Evolutionary conservation across 306 rosid species (phyloP).

Genomic region (Luffa aegyptiaca): DNA sequence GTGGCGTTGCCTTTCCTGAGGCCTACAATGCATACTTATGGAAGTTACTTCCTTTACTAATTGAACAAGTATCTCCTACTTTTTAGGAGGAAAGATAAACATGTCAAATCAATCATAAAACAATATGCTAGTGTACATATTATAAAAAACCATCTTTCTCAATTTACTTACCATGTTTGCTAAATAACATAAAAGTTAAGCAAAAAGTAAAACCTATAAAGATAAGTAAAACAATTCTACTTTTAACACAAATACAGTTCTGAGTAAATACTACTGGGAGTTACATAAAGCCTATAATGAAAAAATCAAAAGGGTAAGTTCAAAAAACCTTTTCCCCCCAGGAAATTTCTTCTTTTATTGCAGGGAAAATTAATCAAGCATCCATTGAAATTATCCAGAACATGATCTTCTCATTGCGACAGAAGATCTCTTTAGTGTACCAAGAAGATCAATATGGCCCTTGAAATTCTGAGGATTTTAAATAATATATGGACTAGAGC

Average conservation of each 20-base stretch:
- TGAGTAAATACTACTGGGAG: not conserved
- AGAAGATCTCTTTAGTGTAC: too few species aligned
- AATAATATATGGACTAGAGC: too few species aligned
- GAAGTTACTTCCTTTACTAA: too few species aligned
- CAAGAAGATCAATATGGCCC: too few species aligned
- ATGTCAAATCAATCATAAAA: too few species aligned
- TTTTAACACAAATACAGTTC: not conserved
- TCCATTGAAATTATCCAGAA: not conserved
- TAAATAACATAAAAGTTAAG: not conserved
- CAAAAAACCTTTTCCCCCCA: not conserved
- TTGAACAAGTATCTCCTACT: not conserved
- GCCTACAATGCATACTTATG: slow-evolving; percentile 20
- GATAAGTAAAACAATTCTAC: not conserved
- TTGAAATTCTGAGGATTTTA: too few species aligned
- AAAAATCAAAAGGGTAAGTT: not conserved
- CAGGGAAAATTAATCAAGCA: not conserved
- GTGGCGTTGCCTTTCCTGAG: slow-evolving; percentile 56
- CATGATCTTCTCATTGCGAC: too few species aligned
- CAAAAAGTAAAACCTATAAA: not conserved
- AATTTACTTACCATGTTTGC: not conserved
- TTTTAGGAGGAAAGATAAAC: too few species aligned
- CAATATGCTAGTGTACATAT: too few species aligned
- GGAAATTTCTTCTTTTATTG: not conserved
- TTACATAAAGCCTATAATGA: not conserved
- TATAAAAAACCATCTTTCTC: too few species aligned